Percentiles rank a stretch among this genome's conserved stretches.
Conservation (phyloP, 257 asterid genomes). For the Solanum clarkiae region DNA sequence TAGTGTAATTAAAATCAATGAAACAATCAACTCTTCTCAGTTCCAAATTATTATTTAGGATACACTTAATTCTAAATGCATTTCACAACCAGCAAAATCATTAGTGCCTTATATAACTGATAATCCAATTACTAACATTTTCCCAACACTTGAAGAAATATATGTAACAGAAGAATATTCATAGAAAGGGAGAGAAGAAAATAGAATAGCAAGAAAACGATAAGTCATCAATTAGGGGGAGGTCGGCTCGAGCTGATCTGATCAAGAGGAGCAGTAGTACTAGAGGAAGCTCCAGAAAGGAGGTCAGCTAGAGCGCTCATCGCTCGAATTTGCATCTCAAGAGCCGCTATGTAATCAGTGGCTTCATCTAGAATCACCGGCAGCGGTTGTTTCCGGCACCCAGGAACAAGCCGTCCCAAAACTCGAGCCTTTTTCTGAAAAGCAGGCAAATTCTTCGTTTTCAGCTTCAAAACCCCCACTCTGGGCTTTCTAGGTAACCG, state of each 20-base stretch:
- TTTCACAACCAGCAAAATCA: not conserved
- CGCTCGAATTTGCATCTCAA: slow-evolving; percentile 94
- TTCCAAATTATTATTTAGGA: not conserved
- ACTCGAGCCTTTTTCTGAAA: slow-evolving; percentile 65
- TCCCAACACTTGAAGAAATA: not conserved
- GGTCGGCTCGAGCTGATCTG: slow-evolving; percentile 30
- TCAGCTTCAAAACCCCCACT: slow-evolving; percentile 48
- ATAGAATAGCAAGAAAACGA: not conserved
- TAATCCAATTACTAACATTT: not conserved
- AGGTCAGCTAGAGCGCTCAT: slow-evolving; percentile 76
- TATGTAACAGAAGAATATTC: slow-evolving; percentile 9
- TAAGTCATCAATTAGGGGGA: slow-evolving; percentile 22
- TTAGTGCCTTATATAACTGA: not conserved
- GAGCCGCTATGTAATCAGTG: slow-evolving; percentile 83
- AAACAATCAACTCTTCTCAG: not conserved
- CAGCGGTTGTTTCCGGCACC: slow-evolving; percentile 80
- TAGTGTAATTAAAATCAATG: not conserved
- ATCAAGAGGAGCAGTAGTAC: slow-evolving; percentile 14
- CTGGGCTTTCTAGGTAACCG: slow-evolving; percentile 52
- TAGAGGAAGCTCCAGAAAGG: slow-evolving; percentile 45
- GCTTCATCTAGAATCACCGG: slow-evolving; percentile 88
- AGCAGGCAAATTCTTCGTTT: slow-evolving; percentile 60
- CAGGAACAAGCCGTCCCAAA: slow-evolving; percentile 71
- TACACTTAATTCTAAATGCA: not conserved
- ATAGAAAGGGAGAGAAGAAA: not conserved